These are phyloP conservation scores for Penicillium italicum DNA, from an alignment of 2,329 filamentous ascomycete species.

Conservation along the genomic window DNA sequence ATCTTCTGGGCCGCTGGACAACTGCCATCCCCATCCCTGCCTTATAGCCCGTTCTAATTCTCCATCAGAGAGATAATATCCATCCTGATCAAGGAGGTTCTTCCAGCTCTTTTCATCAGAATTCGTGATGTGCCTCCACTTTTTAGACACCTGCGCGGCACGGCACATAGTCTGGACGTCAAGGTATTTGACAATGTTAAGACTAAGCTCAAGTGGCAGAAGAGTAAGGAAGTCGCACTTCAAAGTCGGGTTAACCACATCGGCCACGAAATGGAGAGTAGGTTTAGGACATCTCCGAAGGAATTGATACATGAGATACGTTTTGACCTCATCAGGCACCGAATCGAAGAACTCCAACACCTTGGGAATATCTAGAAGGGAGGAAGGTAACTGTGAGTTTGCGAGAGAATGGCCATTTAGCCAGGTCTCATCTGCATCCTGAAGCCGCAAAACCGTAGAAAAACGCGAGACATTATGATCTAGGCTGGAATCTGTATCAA, in stretches of 20 bases:
- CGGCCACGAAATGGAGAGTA: conserved; percentile 82
- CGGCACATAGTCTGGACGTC: conserved; percentile 82
- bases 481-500: conserved; percentile 44
- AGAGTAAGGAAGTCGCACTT: conserved; percentile 89
- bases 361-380: conserved; percentile 72
- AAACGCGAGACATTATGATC: conserved; percentile 35
- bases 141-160: conserved; percentile 88
- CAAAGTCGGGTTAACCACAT: conserved; percentile 86
- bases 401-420: conserved; percentile 10
- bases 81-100: conserved; percentile 79
- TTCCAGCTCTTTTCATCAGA: conserved; percentile 96
- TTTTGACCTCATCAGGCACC: conserved; percentile 87
- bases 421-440: conserved; percentile 15
- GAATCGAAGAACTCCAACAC: conserved; percentile 89
- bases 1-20: conserved; percentile 69
- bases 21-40: conserved; percentile 98
- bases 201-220: conserved; percentile 78
- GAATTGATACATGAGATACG: conserved; percentile 95
- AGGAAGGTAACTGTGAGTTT: conserved; percentile 34
- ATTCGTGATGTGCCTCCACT: conserved; percentile 87
- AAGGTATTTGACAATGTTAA: conserved; percentile 83
- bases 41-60: conserved; percentile 81
- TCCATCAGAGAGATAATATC: conserved; percentile 71
- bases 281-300: conserved; percentile 82
- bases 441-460: conserved; percentile 19